Percentiles rank a stretch among this genome's conserved stretches.
These are phyloP conservation scores for Leccinum subatratum DNA, from an alignment of 1,284 basidiomycete species.

Conservation along the genomic window DNA sequence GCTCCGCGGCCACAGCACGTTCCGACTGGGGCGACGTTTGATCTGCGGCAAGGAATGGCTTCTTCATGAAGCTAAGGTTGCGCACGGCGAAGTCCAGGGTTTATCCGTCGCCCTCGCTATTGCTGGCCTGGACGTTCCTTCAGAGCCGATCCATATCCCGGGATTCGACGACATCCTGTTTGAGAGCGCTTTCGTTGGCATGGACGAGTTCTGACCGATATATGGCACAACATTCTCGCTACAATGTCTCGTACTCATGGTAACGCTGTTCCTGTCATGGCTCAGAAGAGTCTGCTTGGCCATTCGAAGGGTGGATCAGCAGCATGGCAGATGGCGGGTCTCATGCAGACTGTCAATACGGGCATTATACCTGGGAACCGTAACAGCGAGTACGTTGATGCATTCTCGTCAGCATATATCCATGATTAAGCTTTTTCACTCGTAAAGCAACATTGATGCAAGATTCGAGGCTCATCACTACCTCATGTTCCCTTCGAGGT, in stretches of 20 bases:
- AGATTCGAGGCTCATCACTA: slow-evolving; percentile 86
- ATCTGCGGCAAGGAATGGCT: slow-evolving; percentile 24
- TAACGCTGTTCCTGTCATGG: slow-evolving; percentile 94
- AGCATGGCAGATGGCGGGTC: slow-evolving; percentile 94
- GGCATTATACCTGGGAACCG: slow-evolving; percentile 96
- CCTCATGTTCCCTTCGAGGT: slow-evolving; percentile 96
- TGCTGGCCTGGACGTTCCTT: slow-evolving; percentile 13
- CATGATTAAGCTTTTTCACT: slow-evolving; percentile 8
- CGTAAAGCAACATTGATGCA: slow-evolving; percentile 80
- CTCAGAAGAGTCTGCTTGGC: slow-evolving; percentile 94
- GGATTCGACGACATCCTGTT: slow-evolving; percentile 26
- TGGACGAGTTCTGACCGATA: slow-evolving; percentile 51
- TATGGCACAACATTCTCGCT: slow-evolving; percentile 93
- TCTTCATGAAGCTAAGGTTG: slow-evolving; percentile 12
- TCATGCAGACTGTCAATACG: slow-evolving; percentile 81
- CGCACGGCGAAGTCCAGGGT: slow-evolving; percentile 3
- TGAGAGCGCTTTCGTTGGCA: slow-evolving; percentile 10
- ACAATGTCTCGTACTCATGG: slow-evolving; percentile 84
- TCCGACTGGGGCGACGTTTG: slow-evolving; percentile 17
- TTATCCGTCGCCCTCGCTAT: slow-evolving; percentile 7
- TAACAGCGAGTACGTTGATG: slow-evolving; percentile 75
- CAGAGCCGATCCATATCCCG: slow-evolving; percentile 8
- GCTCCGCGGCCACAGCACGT: slow-evolving; percentile 35
- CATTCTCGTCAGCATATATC: slow-evolving; percentile 22
- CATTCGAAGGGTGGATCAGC: slow-evolving; percentile 97